Evolutionary conservation across 164 flowering plant species (phyloP), one percentile per base, ranked within the genome.

Genomic region (Tetracentron sinense): DNA sequence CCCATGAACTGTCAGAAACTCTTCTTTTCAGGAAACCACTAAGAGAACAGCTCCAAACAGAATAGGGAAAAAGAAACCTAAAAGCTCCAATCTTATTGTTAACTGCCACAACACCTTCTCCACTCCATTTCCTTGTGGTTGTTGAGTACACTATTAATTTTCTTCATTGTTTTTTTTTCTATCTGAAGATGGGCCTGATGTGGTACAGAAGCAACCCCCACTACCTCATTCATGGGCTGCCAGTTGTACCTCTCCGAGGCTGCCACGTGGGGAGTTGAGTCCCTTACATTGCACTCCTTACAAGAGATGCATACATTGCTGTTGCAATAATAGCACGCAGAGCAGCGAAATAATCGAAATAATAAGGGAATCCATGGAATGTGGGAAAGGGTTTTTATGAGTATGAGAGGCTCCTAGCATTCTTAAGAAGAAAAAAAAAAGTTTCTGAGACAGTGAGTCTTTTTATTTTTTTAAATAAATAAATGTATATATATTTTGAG

Each of bases 181-280:
- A 29, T 55, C 49, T 21, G 20, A 54, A 30, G 44, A 31, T 30
- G 44, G 44, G 60, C 46, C 55, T 52, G 30, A 77, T 70, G 82
- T 77, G 78, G 75, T 69, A 58, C 54, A 58, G 68, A 73, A 72
- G 79, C 70, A 73, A 79, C 42, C 62, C n/a, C 56, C 68, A 54
- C 42, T 20, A 57, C 38, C 60, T 64, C 74, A 70, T 26, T 77
- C 59, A 74, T 26, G 58, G 35, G 42, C 8, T 49, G 67, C 73
- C 81, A 78, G n/a, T 20, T 78, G 82, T 54, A 54, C 52, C 17
- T 23, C 23, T 48, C 6, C 23, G 4, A 63, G 2, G 22, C 22
- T 10, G 50, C 69, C 78, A 74, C 56, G 57, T 74, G 38, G 44
- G 64, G 65, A 62, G 29, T 56, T 47, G 77, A 77, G 77, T 79